These are phyloP conservation scores for Blepharisma japonicum DNA, from an alignment of 73 alveolate species.

Conservation along the genomic window DNA sequence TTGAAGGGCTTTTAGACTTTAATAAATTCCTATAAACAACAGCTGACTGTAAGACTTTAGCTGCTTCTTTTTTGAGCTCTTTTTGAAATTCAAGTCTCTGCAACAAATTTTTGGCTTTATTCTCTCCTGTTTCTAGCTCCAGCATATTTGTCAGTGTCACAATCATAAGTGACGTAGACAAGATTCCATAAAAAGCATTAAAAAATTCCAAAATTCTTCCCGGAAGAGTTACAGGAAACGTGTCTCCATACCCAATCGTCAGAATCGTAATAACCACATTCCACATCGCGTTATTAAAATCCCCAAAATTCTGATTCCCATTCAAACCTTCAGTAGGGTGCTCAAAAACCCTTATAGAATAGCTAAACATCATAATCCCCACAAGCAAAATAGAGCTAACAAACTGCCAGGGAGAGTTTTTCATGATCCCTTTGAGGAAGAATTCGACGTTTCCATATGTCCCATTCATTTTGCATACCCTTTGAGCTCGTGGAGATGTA, in stretches of 20 bases:
- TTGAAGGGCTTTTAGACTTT: too few relatives aligned
- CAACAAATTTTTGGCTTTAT: constrained; percentile 40
- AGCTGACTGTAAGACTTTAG: constrained; percentile 25
- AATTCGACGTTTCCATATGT: too few relatives aligned
- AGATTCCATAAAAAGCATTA: constrained; percentile 58
- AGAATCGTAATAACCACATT: constrained; percentile 57
- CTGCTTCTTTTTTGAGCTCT: constrained; percentile 45
- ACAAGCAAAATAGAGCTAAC: too few relatives aligned
- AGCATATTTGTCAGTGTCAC: constrained; percentile 49
- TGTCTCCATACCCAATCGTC: constrained; percentile 74
- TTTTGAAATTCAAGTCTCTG: constrained; percentile 39
- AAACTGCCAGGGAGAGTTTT: too few relatives aligned
- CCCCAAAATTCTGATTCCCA: constrained; percentile 29
- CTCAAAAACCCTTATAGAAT: too few relatives aligned
- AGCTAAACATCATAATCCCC: too few relatives aligned
- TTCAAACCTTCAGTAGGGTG: constrained; percentile 25
- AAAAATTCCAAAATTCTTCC: constrained; percentile 60
- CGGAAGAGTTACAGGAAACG: constrained; percentile 46
- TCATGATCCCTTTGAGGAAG: too few relatives aligned
- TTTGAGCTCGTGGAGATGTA: too few relatives aligned
- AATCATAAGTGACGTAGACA: constrained; percentile 44
- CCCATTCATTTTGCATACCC: too few relatives aligned
- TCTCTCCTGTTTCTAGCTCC: constrained; percentile 38
- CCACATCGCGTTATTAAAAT: constrained; percentile 54
- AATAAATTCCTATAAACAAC: too few relatives aligned